Conservation (phyloP, 1,139 yeast species). For the Yamadazyma conglobata region DNA sequence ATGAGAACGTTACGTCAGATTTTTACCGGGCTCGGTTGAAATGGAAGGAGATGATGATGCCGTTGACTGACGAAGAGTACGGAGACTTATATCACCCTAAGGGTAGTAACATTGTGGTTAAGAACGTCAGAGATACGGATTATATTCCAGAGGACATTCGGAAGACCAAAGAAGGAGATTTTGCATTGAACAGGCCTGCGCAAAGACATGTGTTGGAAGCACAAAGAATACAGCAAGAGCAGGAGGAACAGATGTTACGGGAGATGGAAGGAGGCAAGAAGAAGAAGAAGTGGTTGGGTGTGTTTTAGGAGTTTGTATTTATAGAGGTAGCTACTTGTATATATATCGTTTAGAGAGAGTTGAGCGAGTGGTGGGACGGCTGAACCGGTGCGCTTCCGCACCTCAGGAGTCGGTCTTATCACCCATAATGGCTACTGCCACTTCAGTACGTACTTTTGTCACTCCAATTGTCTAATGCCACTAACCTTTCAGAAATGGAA, state of each 20-base stretch:
- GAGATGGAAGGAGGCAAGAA: slow-evolving; percentile 32
- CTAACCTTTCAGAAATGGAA: slow-evolving; percentile 10
- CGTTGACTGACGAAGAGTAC: slow-evolving; percentile 56
- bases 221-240: slow-evolving; percentile 63
- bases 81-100: slow-evolving; percentile 57
- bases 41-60: slow-evolving; percentile 50
- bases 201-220: slow-evolving; percentile 75
- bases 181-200: slow-evolving; percentile 66
- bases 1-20: slow-evolving; percentile 69
- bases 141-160: slow-evolving; percentile 39
- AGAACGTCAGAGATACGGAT: slow-evolving; percentile 41
- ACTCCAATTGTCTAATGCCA: no score
- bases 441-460: no score
- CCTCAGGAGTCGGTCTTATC: no score
- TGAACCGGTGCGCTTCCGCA: no score
- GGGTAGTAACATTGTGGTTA: slow-evolving; percentile 31
- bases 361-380: no score
- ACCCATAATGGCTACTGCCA: no score
- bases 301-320: slow-evolving; percentile 1
- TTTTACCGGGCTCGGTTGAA: slow-evolving; percentile 61
- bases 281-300: slow-evolving; percentile 28
- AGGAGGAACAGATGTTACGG: slow-evolving; percentile 62
- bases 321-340: no score
- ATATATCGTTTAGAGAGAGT: no score
- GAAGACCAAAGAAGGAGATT: slow-evolving; percentile 41